Base-by-base conservation (phyloP, 495 filamentous ascomycete genomes). In the Chaetomium tenue region DNA sequence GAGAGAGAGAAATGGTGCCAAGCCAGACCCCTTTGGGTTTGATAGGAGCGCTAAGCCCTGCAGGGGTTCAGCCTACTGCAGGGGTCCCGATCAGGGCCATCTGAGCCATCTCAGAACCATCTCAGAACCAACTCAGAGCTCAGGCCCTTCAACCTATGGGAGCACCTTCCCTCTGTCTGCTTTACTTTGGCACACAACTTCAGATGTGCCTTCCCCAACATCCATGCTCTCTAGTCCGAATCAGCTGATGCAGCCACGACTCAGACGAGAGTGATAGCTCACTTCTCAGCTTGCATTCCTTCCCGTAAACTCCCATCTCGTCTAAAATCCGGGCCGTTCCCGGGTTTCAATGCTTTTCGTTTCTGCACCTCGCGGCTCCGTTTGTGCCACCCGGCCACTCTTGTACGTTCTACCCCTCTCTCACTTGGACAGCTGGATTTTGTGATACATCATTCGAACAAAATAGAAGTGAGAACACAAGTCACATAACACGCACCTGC, bases 401-500 rank as follows among this genome's bases (percentile, higher is more conserved):
- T n/a, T n/a, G n/a, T 12, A 5, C 46, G 16, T 18, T 40, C 18
- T 18, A 3, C 8, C 33, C 33, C 33, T n/a, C n/a, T n/a, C 2
- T n/a, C 40, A 7, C 61, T 47, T 58, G 37, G 51, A 55, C 60
- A 50, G 26, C 52, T 57, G 26, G 53, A 20, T 28, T 37, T 39
- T 64, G 61, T 64, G 44, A 15, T 30, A 58, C 61, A 22, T 52
- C 30, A 51, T 13, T 12, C 28, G 51, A 53, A 58, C 22, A 66
- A 50, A 51, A 56, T 55, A 60, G 47, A 33, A 53, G 30, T 8
- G 44, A 62, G 25, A 46, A 48, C 57, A 39, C 44, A 44, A 37
- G n/a, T 56, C 62, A 62, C 44, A 48, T 48, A 22, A 48, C 44
- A 56, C 61, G 50, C 40, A 53, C 25, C 56, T 66, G 68, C 65